Conservation (phyloP, 169 alveolate species). For the Cryptosporidium viatorum region DNA sequence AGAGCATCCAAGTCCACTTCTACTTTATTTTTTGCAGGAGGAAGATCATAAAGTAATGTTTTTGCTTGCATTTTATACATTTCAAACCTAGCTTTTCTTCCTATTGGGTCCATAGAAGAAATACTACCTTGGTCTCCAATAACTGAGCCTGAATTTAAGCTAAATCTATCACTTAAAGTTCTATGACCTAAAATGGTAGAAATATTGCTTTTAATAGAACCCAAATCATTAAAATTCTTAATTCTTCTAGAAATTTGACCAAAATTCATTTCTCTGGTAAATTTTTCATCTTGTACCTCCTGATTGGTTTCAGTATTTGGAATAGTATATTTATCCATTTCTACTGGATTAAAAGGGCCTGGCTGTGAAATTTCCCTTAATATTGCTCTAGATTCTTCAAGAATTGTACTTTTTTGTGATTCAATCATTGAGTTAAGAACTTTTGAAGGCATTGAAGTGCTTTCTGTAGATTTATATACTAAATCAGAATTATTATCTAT, state of each 20-base stretch:
- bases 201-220: conserved; percentile 25
- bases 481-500: conserved; percentile 8
- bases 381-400: conserved; percentile 36
- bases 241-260: not conserved
- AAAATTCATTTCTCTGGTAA: not conserved
- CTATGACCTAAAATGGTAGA: conserved; percentile 31
- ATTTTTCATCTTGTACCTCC: not conserved
- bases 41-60: conserved; percentile 57
- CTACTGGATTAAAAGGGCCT: conserved; percentile 57
- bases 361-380: conserved; percentile 29
- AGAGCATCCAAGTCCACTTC: conserved; percentile 10
- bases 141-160: conserved; percentile 51
- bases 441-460: not conserved
- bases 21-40: conserved; percentile 46
- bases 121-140: conserved; percentile 53
- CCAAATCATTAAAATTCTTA: not conserved
- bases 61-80: conserved; percentile 75
- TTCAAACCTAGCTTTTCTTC: conserved; percentile 69
- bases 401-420: conserved; percentile 11
- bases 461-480: conserved; percentile 3
- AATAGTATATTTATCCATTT: conserved; percentile 11
- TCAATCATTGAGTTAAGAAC: not conserved
- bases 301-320: not conserved
- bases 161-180: conserved; percentile 48
- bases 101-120: conserved; percentile 68